Base-by-base conservation (phyloP, 495 filamentous ascomycete genomes). In the Aspergillus funiculosus region DNA sequence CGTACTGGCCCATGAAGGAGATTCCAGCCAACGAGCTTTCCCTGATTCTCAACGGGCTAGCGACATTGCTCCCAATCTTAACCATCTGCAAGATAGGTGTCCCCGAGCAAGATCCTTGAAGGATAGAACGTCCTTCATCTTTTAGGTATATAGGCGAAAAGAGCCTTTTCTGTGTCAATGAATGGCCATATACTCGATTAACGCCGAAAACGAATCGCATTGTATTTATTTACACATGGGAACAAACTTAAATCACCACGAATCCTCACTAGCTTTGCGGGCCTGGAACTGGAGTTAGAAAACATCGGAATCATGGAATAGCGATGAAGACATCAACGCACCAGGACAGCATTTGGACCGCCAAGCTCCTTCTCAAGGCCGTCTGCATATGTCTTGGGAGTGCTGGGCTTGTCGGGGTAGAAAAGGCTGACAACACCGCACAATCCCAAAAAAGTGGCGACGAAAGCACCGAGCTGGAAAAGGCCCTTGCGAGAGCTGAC, bases 311-410 rank as follows among this genome's bases (percentile, higher is more conserved):
- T 45, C 22, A 22, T 10, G 18, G 31, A 30, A 25, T 26, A 14
- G 13, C 10, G 10, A 43, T 31, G 15, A n/a, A 22, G 30, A 13
- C 14, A 34, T 34, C 5, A 27, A 62, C 73, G 49, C 54, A 75
- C 73, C 47, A 53, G 53, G 30, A 67, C 5, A 48, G 72, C 70
- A 51, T 65, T 60, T 15, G 73, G 61, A 15, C 92, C 92, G 37
- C 92, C 94, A 38, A 99, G 70, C 54, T 96, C 94, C 50, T 76
- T 75, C 63, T 91, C 82, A 46, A 99, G 63, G 19, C 94, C 94
- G 46, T 77, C 86, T 45, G 84, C 82, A 58, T 86, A 99, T 48
- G 85, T 85, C 44, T 83, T 80, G 3, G 87, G 86, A 52, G 73
- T 82, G 34, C 81, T 78, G 20, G 79, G 80, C 72, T 79, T 86